Evolutionary conservation across 1,284 basidiomycete genomes (phyloP), one percentile per base, ranked within the genome.

Genomic region (Filobasidium uniguttulatum): DNA sequence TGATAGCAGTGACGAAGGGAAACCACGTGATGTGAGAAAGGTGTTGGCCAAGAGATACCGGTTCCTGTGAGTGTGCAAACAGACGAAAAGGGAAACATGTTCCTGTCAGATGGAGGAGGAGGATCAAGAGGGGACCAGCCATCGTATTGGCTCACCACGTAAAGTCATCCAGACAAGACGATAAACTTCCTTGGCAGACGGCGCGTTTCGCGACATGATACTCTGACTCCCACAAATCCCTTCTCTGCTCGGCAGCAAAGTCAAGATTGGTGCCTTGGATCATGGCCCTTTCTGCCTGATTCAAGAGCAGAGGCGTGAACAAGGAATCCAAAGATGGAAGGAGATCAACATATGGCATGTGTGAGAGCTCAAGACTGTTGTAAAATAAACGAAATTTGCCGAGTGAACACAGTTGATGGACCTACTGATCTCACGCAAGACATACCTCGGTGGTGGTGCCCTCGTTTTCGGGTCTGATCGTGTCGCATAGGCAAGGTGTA

Each of bases 11-110:
- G 79, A 78, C 0, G 86, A 90, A 0, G 87, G 85, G 62, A 93
- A 93, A 0, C 87, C 83, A 38, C 89, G 77, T 1, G 88, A 90
- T 0, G 85, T 85, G 36, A 87, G 72, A 60, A 85, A 81, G 0
- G 84, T 86, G 15, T 79, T 71, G 2, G 82, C 79, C 0, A 77
- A 73, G 3, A 82, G 70, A 61, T 84, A 90, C 15, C 68, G 62
- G 5, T 81, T 76, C 82, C 86, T 89, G 50, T 19, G 12, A 38
- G 40, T n/a, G 41, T n/a, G 43, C 29, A 28, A n/a, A 48, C 20
- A 9, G 34, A 34, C n/a, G 28, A 19, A 19, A 14, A 45, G 15
- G 28, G 30, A 20, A 17, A 28, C 22, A 26, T 31, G 25, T 9
- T 26, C 10, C 26, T 38, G 10, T 44, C 17, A 7, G 7, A 65